Conservation (phyloP, 176 grass and related monocot genomes). For the Poa annua region DNA sequence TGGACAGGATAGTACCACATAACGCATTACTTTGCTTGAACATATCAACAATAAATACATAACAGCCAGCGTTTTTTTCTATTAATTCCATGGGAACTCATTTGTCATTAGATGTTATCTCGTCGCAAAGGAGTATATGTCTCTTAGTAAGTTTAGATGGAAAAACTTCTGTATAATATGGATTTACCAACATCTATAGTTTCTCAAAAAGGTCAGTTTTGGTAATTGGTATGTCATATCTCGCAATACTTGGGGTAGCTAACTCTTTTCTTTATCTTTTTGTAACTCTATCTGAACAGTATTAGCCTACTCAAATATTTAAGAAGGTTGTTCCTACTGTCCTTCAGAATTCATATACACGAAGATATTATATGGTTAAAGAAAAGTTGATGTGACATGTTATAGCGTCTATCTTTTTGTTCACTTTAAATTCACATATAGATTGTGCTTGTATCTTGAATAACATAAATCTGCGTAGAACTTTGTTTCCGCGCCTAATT, state of each 20-base stretch:
- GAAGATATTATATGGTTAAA: background rate
- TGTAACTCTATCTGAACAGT: background rate
- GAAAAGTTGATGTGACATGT: background rate
- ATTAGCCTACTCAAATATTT: constrained; percentile 11
- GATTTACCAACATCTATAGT: background rate
- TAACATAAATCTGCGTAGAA: constrained; percentile 23
- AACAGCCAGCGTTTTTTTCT: background rate
- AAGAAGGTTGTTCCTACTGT: background rate
- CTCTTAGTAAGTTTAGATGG: background rate
- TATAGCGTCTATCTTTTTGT: background rate
- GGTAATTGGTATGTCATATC: background rate
- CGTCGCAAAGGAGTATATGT: background rate
- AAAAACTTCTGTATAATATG: background rate
- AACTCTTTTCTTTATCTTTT: background rate
- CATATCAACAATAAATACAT: constrained; percentile 27
- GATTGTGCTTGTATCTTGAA: background rate
- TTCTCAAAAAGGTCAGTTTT: constrained; percentile 21
- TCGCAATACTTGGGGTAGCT: background rate
- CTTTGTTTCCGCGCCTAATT: constrained; percentile 39
- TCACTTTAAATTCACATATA: constrained; percentile 22
- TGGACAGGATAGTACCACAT: constrained; percentile 10
- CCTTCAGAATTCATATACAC: background rate
- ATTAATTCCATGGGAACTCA: background rate
- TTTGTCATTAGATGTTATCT: background rate
- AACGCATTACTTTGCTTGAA: background rate